These are phyloP conservation scores for Oryza glaberrima DNA, from an alignment of 176 grass and related monocot genomes.

Conservation along the genomic window DNA sequence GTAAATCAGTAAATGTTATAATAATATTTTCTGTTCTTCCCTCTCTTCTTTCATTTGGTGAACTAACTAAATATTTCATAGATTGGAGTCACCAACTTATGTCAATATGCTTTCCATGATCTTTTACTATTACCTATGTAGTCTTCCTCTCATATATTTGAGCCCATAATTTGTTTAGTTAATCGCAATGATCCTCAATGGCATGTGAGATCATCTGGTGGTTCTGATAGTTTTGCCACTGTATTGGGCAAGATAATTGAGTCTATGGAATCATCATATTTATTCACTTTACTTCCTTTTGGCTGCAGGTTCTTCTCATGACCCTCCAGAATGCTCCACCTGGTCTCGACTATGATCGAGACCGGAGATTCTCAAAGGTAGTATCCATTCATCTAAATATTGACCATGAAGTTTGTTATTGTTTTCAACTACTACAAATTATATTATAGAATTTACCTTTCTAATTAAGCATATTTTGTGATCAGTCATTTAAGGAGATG, in stretches of 20 bases:
- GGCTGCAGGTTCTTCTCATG: conserved; percentile 94
- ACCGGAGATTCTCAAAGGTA: conserved; percentile 99
- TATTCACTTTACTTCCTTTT: conserved; percentile 15
- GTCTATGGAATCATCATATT: neutral
- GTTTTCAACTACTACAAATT: conserved; percentile 5
- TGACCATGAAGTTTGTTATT: conserved; percentile 28
- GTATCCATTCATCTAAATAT: conserved; percentile 61
- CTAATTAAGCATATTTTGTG: conserved; percentile 78
- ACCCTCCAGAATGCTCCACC: conserved; percentile 99
- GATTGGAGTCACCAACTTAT: neutral
- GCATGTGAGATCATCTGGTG: conserved; percentile 8
- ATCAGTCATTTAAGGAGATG: conserved; percentile 99
- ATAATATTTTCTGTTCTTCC: neutral
- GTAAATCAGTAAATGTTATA: neutral
- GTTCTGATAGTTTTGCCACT: neutral
- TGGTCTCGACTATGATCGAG: conserved; percentile 98
- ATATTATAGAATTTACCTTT: conserved; percentile 41
- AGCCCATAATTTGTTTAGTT: conserved; percentile 9
- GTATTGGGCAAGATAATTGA: neutral
- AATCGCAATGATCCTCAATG: neutral
- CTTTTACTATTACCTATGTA: neutral
- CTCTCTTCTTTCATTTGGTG: conserved; percentile 2
- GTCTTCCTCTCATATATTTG: neutral
- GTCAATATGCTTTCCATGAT: conserved; percentile 6
- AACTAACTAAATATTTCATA: conserved; percentile 21